Evolutionary conservation across 2,329 filamentous ascomycete genomes (phyloP).

Genomic region (Lecanicillium sp.): DNA sequence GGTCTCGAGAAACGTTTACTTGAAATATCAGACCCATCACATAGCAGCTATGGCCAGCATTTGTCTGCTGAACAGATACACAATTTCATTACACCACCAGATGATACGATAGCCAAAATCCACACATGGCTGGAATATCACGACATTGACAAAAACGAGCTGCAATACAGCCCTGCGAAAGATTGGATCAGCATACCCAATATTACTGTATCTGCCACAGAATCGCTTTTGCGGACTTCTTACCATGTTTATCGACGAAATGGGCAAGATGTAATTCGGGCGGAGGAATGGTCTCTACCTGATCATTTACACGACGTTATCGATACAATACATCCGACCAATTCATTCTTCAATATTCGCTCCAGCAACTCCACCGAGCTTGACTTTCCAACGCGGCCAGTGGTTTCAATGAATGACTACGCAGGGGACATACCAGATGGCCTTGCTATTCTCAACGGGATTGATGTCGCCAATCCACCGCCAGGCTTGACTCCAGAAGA

Average conservation of each 20-base stretch:
- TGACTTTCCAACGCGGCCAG: neutral
- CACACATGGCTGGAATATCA: conserved; percentile 2
- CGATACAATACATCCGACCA: conserved; percentile 6
- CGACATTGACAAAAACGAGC: neutral
- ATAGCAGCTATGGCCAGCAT: neutral
- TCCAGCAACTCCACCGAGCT: neutral
- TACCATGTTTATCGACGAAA: conserved; percentile 7
- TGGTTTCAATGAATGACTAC: neutral
- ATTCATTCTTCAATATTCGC: neutral
- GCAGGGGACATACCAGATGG: neutral
- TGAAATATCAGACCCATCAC: conserved; percentile 8
- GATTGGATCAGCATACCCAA: conserved; percentile 4
- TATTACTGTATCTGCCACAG: neutral
- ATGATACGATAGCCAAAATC: neutral
- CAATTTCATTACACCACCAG: neutral
- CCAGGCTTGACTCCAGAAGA: neutral
- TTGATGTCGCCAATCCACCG: conserved; percentile 7
- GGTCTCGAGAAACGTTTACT: conserved; percentile 3
- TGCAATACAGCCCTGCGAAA: neutral
- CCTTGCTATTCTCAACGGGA: neutral
- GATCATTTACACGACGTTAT: neutral
- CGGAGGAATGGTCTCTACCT: conserved; percentile 5
- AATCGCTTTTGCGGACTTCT: neutral
- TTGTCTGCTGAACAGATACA: conserved; percentile 8
- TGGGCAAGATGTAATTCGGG: neutral